Base-by-base conservation (phyloP, 106 monocot genomes). In the Dioscorea dumetorum region DNA sequence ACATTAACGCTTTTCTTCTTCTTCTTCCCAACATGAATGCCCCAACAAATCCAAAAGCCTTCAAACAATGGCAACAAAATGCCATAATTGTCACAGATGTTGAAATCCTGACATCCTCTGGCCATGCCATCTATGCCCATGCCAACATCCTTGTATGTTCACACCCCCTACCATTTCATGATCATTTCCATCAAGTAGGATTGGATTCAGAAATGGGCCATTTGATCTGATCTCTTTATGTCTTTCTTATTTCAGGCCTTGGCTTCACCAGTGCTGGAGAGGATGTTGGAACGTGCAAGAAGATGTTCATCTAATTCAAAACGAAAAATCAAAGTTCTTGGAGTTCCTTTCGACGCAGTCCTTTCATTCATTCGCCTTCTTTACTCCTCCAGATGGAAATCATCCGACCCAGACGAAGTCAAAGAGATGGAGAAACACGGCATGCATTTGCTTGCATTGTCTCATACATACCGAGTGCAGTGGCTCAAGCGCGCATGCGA, bases 401-500 rank as follows among this genome's bases (percentile, higher is more conserved):
- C 63, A 24, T 31, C 61, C 16, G n/a, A 41, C 6, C 2, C 10
- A 12, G 77, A 64, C 48, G 62, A 18, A 23, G 74, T 66, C 49
- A 82, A 81, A 52, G 70, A 56, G 60, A 67, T 79, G 71, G 73
- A 63, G 32, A 48, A 32, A 65, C 67, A 84, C 74, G 84, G 79
- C 5, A 18, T 74, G 56, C 79, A 74, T n/a, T 61, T 88, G n/a
- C 69, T 88, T 49, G 84, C 64, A 34, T 73, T 85, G 65, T 41
- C 85, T 12, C 88, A 88, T 76, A 72, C 71, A 65, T 82, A 84
- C 79, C 24, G 82, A 12, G 71, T 88, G 10, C 53, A 17, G 16
- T 82, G 82, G 88, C 76, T 88, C 71, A 88, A 88, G 77, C 48
- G 62, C 28, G 63, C 18, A 23, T 79, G 74, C 48, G 88, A 88